phyloP scores from a whole-genome alignment of 2,329 filamentous ascomycete species.

The Fusarium hainanense region DNA sequence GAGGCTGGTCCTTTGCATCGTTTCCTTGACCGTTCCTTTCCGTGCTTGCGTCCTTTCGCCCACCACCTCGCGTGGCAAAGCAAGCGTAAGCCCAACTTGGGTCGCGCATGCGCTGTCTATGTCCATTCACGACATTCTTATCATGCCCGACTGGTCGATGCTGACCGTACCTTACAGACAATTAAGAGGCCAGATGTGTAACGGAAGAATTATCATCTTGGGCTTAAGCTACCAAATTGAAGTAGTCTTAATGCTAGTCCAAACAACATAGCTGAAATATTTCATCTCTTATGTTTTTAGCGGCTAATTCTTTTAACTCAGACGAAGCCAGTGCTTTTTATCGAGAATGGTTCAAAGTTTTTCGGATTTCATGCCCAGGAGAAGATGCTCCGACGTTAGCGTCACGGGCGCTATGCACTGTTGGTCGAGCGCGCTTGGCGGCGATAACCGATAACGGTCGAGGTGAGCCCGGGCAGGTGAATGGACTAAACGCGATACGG shows the following conservation, averaged over 20 bases:
- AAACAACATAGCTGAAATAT: not conserved
- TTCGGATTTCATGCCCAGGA: not conserved
- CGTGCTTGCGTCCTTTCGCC: not conserved
- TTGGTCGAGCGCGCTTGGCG: not conserved
- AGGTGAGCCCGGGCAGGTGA: not conserved
- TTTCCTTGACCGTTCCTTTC: not conserved
- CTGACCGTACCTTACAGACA: not conserved
- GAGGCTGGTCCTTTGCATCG: not conserved
- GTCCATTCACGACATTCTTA: not conserved
- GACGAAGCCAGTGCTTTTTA: not conserved
- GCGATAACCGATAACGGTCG: not conserved
- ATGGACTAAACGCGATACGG: not conserved
- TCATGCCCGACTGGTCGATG: too few relatives aligned
- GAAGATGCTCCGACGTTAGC: not conserved
- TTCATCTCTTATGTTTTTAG: accelerated
- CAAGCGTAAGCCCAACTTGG: not conserved
- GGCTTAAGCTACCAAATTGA: not conserved
- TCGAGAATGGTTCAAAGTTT: not conserved
- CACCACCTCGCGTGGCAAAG: not conserved
- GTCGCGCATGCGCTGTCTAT: not conserved
- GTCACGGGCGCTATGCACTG: not conserved
- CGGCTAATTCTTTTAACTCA: not conserved
- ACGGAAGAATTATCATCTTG: not conserved
- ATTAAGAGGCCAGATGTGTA: accelerated
- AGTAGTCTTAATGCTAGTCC: not conserved